Base-by-base conservation (phyloP, 495 filamentous ascomycete species). In the Rusavskia elegans region DNA sequence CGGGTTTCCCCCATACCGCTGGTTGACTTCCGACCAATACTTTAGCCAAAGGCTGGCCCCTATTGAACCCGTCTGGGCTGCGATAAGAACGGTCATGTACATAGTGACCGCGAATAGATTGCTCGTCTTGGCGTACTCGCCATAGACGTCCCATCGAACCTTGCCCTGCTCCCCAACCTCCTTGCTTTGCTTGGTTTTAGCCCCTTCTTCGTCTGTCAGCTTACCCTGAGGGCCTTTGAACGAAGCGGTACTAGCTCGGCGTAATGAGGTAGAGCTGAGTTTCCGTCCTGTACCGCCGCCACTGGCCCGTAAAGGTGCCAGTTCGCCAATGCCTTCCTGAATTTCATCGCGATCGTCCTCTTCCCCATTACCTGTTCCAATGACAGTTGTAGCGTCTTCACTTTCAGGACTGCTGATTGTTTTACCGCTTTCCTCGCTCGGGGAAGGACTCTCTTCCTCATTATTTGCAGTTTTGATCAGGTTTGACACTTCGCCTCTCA, bases 101-200 rank as follows among this genome's bases (percentile, higher is more conserved):
- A 96, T 72, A 29, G 61, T 59, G 20, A 99, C 93, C 10, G 92
- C 93, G 20, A 73, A 67, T 6, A 96, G 65, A 61, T 97, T 96
- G 70, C 85, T 95, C 17, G 87, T 86, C 67, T 90, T 95, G 35
- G 89, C 89, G 61, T 97, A 96, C 66, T 90, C 87, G 32, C 65
- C 67, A 54, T 93, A 93, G 2, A 93, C 86, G 58, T 80, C 76
- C 88, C 93, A 96, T 65, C 95, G 96, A 53, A 99, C 93, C 63
- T 96, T 95, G 45, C 93, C 93, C 64, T 97, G 87, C 63, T 96
- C 85, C 0, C 77, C 78, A 49, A 80, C 79, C 64, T 99, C 93
- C 63, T 93, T 89, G 16, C 75, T 79, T 65, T 95, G 88, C 59
- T 80, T 86, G 53, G 82, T 86, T 71, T 85, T 95, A 54, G 77